Conservation (phyloP, 345 rosid species). For the Populus pruinosa region DNA sequence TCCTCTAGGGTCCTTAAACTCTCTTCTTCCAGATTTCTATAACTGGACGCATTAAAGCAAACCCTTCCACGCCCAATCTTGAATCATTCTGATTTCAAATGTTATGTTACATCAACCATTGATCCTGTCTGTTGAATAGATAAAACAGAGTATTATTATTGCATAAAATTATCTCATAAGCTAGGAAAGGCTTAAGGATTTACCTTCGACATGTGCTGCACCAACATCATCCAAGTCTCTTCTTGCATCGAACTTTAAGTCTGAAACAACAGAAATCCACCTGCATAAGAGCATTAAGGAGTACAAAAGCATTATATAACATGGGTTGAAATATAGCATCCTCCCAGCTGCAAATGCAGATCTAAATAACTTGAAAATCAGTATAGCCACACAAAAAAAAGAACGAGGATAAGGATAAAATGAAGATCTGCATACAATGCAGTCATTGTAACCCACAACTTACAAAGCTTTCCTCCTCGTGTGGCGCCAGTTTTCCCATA, state of each 20-base stretch:
- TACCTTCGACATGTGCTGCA: constrained; percentile 76
- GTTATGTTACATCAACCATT: neutral
- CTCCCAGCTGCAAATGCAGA: neutral
- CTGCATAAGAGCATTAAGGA: constrained; percentile 41
- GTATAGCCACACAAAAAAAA: neutral
- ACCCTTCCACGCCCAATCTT: neutral
- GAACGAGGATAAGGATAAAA: neutral
- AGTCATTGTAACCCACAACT: constrained; percentile 36
- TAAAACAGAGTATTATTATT: neutral
- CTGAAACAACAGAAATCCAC: constrained; percentile 99
- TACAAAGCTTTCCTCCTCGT: constrained; percentile 83
- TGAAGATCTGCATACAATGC: neutral
- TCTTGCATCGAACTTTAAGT: constrained; percentile 91
- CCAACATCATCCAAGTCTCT: constrained; percentile 98
- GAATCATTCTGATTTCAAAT: neutral
- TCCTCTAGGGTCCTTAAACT: neutral
- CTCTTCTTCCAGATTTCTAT: neutral
- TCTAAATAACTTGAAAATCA: neutral
- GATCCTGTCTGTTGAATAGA: neutral
- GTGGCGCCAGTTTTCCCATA: constrained; percentile 93
- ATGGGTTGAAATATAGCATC: neutral
- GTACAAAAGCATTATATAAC: constrained; percentile 14
- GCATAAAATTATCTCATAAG: neutral
- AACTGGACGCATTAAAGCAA: constrained; percentile 1
- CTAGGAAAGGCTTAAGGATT: constrained; percentile 9